Evolutionary conservation across 1,139 yeast species (phyloP), one percentile per base, ranked within the genome.

Genomic region (Pneumocystis canis): DNA sequence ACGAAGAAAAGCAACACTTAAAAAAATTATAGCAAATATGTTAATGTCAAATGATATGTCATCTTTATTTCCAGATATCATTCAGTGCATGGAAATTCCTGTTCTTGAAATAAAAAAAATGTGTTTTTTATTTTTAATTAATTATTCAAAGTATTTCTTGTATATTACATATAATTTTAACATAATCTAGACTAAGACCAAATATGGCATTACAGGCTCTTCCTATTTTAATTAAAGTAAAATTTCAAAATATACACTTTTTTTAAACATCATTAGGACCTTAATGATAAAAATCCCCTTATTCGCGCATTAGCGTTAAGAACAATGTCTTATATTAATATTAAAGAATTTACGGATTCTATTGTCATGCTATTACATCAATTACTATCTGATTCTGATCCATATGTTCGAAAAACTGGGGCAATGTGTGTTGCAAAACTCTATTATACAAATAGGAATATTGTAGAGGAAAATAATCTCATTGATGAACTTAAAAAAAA

Each of bases 21-120:
- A 84, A 72, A 87, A 87, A 71, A 80, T 89, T 37, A 79, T 89
- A 6, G 95, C 96, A 59, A 90, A 89, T 72, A 80, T 89, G 74
- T 85, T 94, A 4, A 78, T 89, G 75, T 89, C 89, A 64, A 89
- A 89, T 67, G 97, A 90, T 70, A 81, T 89, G 82, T 78, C 83
- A 11, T 71, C 77, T 53, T 71, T 90, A 65, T 81, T 85, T 71
- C 84, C 85, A 0, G 95, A 87, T 60, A 80, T 90, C 14, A 72
- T 87, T 7, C 76, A 76, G 11, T 77, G 87, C 63, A 79, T 88
- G 78, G 76, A 79, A 62, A 76, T 80, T 28, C 82, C 82, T 65
- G 96, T 88, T 72, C 72, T 84, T 58, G 96, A 87, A 68, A 79
- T 86, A 63, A 82, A 89, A 69, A 81, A 85, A 67, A 79, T 88